Evolutionary conservation across 345 rosid species (phyloP).

Genomic region (Eucalyptus sp.): DNA sequence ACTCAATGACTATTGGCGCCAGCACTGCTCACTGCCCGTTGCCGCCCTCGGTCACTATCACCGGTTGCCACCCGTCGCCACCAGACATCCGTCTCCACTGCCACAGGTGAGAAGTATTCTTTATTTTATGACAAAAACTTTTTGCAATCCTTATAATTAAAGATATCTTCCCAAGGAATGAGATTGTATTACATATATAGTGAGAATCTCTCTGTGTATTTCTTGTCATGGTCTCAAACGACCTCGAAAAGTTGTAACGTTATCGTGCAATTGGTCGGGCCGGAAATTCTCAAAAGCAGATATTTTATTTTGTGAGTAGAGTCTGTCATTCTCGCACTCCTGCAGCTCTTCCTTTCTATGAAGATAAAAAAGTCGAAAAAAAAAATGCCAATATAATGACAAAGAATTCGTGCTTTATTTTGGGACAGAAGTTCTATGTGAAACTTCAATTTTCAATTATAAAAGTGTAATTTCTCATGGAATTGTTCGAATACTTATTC

Average conservation of each 20-base stretch:
- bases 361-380: neutral
- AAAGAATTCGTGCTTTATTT: neutral
- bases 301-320: neutral
- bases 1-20: neutral
- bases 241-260: neutral
- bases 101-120: neutral
- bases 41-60: neutral
- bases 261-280: neutral
- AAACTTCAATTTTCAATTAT: neutral
- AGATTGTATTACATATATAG: neutral
- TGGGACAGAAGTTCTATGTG: neutral
- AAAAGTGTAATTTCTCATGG: neutral
- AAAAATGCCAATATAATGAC: neutral
- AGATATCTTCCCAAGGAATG: neutral
- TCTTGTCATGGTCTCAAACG: neutral
- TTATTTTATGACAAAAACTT: neutral
- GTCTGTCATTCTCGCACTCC: neutral
- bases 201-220: neutral
- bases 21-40: fast-evolving
- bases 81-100: neutral
- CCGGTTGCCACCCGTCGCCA: fast-evolving
- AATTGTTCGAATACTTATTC: too few species aligned
- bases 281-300: neutral
- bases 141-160: neutral
- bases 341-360: neutral